These are phyloP conservation scores for Chlorella variabilis DNA, from an alignment of 163 green algal genomes.

Conservation along the genomic window DNA sequence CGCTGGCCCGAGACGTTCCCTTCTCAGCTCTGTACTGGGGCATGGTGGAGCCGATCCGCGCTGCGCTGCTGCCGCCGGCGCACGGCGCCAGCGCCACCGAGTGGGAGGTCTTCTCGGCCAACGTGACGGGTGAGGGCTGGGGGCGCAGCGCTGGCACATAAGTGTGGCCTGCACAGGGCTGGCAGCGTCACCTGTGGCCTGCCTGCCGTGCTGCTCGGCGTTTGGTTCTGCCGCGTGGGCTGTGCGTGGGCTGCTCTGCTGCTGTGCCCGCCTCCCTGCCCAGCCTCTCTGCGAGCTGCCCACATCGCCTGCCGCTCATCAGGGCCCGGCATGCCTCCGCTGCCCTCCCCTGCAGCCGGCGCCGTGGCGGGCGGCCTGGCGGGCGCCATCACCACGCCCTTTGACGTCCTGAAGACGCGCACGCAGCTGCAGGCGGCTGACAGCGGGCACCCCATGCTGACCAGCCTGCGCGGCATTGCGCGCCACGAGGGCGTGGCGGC, in stretches of 20 bases:
- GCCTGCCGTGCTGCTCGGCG: no score
- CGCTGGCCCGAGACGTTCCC: slow-evolving; percentile 93
- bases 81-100: not conserved
- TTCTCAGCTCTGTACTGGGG: slow-evolving; percentile 97
- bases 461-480: slow-evolving; percentile 63
- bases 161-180: no score
- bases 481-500: slow-evolving; percentile 66
- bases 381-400: slow-evolving; percentile 86
- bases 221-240: no score
- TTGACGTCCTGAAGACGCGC: slow-evolving; percentile 97
- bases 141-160: no score
- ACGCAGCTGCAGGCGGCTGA: slow-evolving; percentile 71
- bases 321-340: no score
- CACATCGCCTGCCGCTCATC: no score
- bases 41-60: slow-evolving; percentile 76
- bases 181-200: not conserved
- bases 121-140: slow-evolving; percentile 49
- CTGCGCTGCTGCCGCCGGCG: slow-evolving; percentile 27
- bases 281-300: no score
- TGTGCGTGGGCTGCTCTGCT: not conserved
- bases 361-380: slow-evolving; percentile 79
- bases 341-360: slow-evolving; percentile 79
- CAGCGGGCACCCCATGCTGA: slow-evolving; percentile 29
- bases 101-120: slow-evolving; percentile 68
- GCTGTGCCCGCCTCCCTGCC: no score